phyloP scores from a whole-genome alignment of 148 eudicot species.

The Hydrangea macrophylla region DNA sequence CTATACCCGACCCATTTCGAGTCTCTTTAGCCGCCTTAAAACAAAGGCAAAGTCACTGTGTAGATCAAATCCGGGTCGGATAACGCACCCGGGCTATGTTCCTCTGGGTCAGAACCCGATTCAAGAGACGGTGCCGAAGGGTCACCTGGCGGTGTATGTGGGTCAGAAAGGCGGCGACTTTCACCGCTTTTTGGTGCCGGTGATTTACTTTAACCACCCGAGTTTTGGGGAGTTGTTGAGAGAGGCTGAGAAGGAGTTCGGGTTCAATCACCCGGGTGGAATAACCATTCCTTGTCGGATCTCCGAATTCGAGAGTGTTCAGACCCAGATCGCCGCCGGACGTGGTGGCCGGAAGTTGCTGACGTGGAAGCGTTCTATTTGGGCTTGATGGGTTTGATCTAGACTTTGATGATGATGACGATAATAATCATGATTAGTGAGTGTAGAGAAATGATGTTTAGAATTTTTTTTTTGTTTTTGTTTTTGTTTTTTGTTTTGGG shows the following conservation, averaged over 20 bases:
- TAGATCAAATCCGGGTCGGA: slow-evolving; percentile 16
- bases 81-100: slow-evolving; percentile 19
- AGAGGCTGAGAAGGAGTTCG: slow-evolving; percentile 70
- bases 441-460: neutral
- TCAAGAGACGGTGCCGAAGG: slow-evolving; percentile 50
- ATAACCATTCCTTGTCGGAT: slow-evolving; percentile 81
- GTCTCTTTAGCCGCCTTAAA: slow-evolving; percentile 29
- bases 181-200: slow-evolving; percentile 64
- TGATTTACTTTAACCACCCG: slow-evolving; percentile 78
- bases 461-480: neutral
- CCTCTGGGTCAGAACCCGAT: slow-evolving; percentile 31
- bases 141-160: slow-evolving; percentile 80
- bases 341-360: slow-evolving; percentile 32
- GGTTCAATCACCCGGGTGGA: slow-evolving; percentile 80
- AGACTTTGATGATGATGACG: neutral
- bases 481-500: too few species aligned
- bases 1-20: slow-evolving; percentile 22
- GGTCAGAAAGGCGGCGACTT: slow-evolving; percentile 64
- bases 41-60: slow-evolving; percentile 35
- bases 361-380: slow-evolving; percentile 17
- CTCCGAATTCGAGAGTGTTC: slow-evolving; percentile 71
- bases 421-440: neutral
- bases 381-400: neutral
- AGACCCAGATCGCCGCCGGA: slow-evolving; percentile 51
- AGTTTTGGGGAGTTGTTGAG: slow-evolving; percentile 58